Evolutionary conservation across 2,329 filamentous ascomycete species (phyloP).

Genomic region (Bertia moriformis): DNA sequence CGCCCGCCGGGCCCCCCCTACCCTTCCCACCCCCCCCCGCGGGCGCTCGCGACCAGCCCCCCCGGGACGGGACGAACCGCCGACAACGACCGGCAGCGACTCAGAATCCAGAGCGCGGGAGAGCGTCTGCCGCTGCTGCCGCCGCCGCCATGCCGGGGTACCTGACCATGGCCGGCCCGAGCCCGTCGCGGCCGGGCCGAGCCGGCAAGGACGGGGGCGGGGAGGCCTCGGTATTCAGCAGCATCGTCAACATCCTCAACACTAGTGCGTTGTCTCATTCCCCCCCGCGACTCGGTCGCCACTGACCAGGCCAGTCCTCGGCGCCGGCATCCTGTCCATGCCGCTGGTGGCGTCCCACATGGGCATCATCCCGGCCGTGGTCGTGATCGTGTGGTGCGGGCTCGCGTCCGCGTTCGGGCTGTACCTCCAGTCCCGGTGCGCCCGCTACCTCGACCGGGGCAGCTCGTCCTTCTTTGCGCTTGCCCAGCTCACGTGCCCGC

Average conservation of each 20-base stretch:
- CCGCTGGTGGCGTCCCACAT: constrained; percentile 92
- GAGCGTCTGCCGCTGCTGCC: too few relatives aligned
- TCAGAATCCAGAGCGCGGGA: too few relatives aligned
- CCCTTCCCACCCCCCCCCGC: too few relatives aligned
- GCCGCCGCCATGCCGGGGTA: too few relatives aligned
- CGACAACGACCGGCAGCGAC: too few relatives aligned
- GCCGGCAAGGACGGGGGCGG: constrained; percentile 59
- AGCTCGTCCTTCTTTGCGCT: constrained; percentile 85
- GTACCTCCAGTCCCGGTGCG: constrained; percentile 86
- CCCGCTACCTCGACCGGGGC: constrained; percentile 81
- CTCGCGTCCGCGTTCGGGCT: constrained; percentile 79
- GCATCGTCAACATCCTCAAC: constrained; percentile 88
- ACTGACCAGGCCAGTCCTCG: constrained; percentile 49
- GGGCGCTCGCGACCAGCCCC: too few relatives aligned
- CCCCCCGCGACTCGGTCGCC: not conserved
- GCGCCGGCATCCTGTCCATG: constrained; percentile 86
- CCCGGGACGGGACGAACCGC: too few relatives aligned
- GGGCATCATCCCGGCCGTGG: constrained; percentile 70
- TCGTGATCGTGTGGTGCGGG: constrained; percentile 85
- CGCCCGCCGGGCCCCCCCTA: too few relatives aligned
- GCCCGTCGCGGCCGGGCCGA: constrained; percentile 38
- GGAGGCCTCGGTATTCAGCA: constrained; percentile 76
- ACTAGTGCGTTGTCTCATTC: constrained; percentile 50
- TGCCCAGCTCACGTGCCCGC: constrained; percentile 91
- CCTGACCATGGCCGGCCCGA: too few relatives aligned